Conservation (phyloP, 108 stramenopile species). For the Cyclotella cryptica region DNA sequence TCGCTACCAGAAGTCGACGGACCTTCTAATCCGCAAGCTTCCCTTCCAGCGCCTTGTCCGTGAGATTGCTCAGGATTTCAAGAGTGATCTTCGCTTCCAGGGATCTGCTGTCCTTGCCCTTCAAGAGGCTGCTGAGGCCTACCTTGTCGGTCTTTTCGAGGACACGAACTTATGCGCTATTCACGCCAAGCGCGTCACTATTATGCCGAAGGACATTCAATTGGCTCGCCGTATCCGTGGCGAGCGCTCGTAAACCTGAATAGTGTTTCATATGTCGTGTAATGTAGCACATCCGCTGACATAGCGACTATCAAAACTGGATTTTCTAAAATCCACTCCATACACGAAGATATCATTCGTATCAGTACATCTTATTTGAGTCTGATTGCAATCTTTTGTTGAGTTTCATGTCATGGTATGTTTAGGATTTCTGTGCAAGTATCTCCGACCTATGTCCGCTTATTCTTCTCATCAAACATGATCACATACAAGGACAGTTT, state of each 20-base stretch:
- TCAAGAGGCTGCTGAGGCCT: slow-evolving; percentile 96
- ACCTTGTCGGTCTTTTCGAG: slow-evolving; percentile 97
- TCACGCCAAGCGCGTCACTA: slow-evolving; percentile 95
- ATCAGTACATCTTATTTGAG: too few relatives aligned
- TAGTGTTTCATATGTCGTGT: too few relatives aligned
- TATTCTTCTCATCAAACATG: too few relatives aligned
- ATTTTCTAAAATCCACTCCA: too few relatives aligned
- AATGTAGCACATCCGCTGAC: too few relatives aligned
- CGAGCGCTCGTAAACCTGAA: slow-evolving; percentile 53
- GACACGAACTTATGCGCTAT: slow-evolving; percentile 91
- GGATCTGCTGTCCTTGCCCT: slow-evolving; percentile 93
- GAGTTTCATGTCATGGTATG: too few relatives aligned
- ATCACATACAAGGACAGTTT: too few relatives aligned
- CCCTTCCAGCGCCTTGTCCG: slow-evolving; percentile 92
- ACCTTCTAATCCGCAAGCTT: slow-evolving; percentile 79
- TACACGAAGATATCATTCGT: too few relatives aligned
- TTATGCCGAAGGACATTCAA: slow-evolving; percentile 51
- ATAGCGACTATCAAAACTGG: too few relatives aligned
- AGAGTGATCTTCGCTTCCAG: slow-evolving; percentile 97
- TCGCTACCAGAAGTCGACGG: slow-evolving; percentile 93
- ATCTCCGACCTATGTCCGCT: too few relatives aligned
- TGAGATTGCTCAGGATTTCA: slow-evolving; percentile 98
- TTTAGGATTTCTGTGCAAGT: too few relatives aligned
- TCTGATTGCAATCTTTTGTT: too few relatives aligned
- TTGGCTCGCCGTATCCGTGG: slow-evolving; percentile 65